Evolutionary conservation across 2,329 filamentous ascomycete species (phyloP), one percentile per base, ranked within the genome.

Genomic region (Gnomoniopsis smithogilvyi): DNA sequence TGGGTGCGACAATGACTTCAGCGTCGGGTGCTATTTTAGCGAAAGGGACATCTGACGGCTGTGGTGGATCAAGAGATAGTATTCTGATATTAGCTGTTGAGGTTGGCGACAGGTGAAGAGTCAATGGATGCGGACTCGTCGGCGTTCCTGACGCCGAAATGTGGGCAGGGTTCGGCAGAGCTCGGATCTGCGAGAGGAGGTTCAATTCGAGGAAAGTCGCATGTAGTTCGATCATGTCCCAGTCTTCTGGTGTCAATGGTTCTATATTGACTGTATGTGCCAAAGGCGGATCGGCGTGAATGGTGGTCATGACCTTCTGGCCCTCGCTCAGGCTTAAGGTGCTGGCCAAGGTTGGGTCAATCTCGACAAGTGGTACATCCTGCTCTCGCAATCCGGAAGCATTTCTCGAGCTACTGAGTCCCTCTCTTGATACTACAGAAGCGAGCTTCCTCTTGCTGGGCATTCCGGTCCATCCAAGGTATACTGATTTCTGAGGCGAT

Each of bases 161-260:
- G 70, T 86, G 90, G 24, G 82, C 78, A 19, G 94, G 94, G 72
- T 97, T 98, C 24, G 94, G 94, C 22, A 99, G 80, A 19, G 94
- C 94, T 67, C 95, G 89, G 66, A 99, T 93, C 76, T 99, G 95
- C 48, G 89, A 90, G 34, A 96, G 80, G 54, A 99, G 86, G 72
- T 99, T 98, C 64, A 97, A 81, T 70, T 99, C 95, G 53, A 99
- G 80, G 69, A 98, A 99, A 17, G 89, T 95, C 6, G 95, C 95
- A 77, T 99, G 95, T 2, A 99, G 80, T 74, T 99, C 95, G 67
- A 99, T 98, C 68, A 98, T 96, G 75, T 99, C 95, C 95, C 95
- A 99, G 71, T 99, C 95, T 60, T 96, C 92, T 1, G 94, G 87
- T 0, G 95, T 98, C 67, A 98, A 76, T 36, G 95, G 95, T 72